A percentile compares a stretch with the other conserved stretches of the same genome.
Conservation (phyloP, 208 protist genomes). For the Wallacemonas sp. region DNA sequence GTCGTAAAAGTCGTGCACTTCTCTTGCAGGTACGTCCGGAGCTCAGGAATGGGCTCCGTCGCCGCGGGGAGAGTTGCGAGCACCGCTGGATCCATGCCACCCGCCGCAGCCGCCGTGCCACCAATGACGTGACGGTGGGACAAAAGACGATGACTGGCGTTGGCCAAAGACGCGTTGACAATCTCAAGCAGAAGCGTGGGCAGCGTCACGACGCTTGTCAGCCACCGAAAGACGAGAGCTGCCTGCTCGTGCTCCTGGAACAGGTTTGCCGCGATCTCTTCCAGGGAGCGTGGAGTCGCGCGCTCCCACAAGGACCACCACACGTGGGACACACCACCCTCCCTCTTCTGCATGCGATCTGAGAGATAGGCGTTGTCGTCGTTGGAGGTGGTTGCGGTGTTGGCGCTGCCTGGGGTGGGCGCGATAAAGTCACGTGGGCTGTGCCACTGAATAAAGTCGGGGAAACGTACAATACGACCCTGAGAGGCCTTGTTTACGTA, state of each 20-base stretch:
- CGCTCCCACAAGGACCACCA: slow-evolving; percentile 73
- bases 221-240: slow-evolving; percentile 47
- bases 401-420: background rate
- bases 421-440: slow-evolving; percentile 77
- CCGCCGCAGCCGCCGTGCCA: slow-evolving; percentile 11
- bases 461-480: slow-evolving; percentile 74
- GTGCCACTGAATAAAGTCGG: slow-evolving; percentile 88
- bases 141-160: slow-evolving; percentile 57
- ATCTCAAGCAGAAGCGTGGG: slow-evolving; percentile 46
- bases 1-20: slow-evolving; percentile 34
- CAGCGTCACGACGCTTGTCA: slow-evolving; percentile 31
- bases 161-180: slow-evolving; percentile 50
- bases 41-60: background rate
- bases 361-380: slow-evolving; percentile 66
- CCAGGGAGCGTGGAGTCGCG: slow-evolving; percentile 48
- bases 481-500: slow-evolving; percentile 65
- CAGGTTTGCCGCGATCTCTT: slow-evolving; percentile 37
- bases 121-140: slow-evolving; percentile 55
- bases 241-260: slow-evolving; percentile 52
- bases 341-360: slow-evolving; percentile 53
- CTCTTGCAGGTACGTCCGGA: slow-evolving; percentile 32
- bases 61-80: background rate
- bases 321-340: slow-evolving; percentile 27
- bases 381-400: background rate
- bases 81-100: background rate